A percentile compares a stretch with the other conserved stretches of the same genome.
Evolutionary conservation across 177 flowering plant species (phyloP).

Genomic region (Tripterygium wilfordii): DNA sequence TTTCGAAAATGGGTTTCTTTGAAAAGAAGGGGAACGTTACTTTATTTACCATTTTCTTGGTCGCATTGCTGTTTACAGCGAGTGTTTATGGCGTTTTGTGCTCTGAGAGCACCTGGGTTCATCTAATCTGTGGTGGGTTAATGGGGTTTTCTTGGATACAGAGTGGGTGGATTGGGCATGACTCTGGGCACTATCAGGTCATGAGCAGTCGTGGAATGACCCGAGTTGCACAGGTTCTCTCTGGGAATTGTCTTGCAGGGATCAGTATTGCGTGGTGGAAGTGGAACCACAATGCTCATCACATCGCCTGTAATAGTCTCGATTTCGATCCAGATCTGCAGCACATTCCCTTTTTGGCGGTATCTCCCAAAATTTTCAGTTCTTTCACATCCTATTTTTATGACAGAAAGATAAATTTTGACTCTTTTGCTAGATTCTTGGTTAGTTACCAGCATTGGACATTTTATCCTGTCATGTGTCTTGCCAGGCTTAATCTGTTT

Average conservation of each 20-base stretch:
- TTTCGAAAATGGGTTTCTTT: slow-evolving; percentile 58
- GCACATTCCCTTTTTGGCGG: slow-evolving; percentile 77
- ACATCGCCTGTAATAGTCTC: slow-evolving; percentile 76
- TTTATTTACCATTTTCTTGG: slow-evolving; percentile 17
- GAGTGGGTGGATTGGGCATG: slow-evolving; percentile 86
- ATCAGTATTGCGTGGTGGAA: slow-evolving; percentile 98
- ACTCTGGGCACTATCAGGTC: slow-evolving; percentile 77
- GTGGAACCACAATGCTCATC: slow-evolving; percentile 90
- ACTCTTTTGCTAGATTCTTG: slow-evolving; percentile 47
- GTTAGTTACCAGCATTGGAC: slow-evolving; percentile 87
- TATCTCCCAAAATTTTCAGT: slow-evolving; percentile 57
- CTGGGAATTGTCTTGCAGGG: slow-evolving; percentile 82
- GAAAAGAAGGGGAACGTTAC: slow-evolving; percentile 66
- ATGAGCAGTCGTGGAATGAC: slow-evolving; percentile 40
- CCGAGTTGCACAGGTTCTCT: slow-evolving; percentile 46
- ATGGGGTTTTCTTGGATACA: slow-evolving; percentile 81
- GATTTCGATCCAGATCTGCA: slow-evolving; percentile 93
- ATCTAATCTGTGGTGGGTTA: slow-evolving; percentile 42
- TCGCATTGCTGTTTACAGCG: slow-evolving; percentile 25
- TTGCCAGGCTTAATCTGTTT: slow-evolving; percentile 67
- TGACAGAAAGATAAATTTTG: slow-evolving; percentile 59
- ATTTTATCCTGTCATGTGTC: slow-evolving; percentile 77
- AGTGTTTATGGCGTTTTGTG: slow-evolving; percentile 51
- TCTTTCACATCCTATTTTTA: slow-evolving; percentile 58
- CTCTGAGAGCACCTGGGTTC: slow-evolving; percentile 34